Base-by-base conservation (phyloP, 139 green algal genomes). In the Tetraselmis chui region DNA sequence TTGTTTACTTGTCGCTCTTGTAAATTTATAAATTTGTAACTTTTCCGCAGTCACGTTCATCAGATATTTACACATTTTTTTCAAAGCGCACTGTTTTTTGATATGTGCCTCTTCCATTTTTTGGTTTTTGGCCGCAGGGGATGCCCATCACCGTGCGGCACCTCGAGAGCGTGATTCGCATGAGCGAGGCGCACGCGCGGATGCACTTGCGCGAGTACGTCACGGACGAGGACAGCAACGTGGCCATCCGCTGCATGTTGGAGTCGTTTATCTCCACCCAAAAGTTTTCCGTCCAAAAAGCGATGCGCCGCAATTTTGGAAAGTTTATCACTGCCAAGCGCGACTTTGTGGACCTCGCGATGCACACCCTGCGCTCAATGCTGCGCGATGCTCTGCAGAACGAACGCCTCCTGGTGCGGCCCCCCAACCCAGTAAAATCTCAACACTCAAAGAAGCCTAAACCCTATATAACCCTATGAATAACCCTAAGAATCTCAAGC, bases 101-200 rank as follows among this genome's bases (percentile, higher is more conserved):
- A n/a, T n/a, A n/a, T n/a, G n/a, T 29, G 5, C 28, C 27, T 24
- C 79, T 59, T 31, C 59, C 32, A n/a, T n/a, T n/a, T n/a, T n/a
- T n/a, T n/a, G n/a, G n/a, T n/a, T n/a, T n/a, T n/a, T n/a, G n/a
- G 76, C 92, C 92, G n/a, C 91, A 97, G 67, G 96, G 96, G 85
- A 95, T 99, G 92, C 95, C 96, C 31, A 95, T 99, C 23, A 96
- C 96, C 26, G 97, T 98, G 82, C 93, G 97, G 22, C 97, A 99
- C 91, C 84, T 99, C 67, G 97, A 99, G 92, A 91, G 77, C 32
- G 96, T 99, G 86, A 97, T 99, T 79, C 95, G 97, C 86, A 98
- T 99, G 96, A 83, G 87, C 0, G 97, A 99, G 92, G 93, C 97
- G 58, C 91, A 96, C 31, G 97, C 97, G 0, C 86, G 86, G 77